A percentile compares a stretch with the other conserved stretches of the same genome.
phyloP scores from a whole-genome alignment of 2,329 filamentous ascomycete genomes.

The Zarea fungicola region DNA sequence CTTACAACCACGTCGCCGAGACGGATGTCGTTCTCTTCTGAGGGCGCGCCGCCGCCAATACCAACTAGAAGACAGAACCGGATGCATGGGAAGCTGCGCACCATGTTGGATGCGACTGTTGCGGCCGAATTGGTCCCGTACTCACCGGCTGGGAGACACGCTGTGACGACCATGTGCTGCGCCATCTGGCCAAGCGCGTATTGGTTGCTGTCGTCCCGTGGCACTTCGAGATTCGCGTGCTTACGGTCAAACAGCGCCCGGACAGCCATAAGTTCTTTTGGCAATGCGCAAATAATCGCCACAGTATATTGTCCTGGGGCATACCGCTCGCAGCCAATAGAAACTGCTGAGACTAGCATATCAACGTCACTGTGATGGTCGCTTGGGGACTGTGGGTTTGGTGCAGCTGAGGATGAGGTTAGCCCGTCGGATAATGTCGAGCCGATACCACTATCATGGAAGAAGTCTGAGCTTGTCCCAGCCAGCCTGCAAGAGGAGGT shows the following conservation, averaged over 20 bases:
- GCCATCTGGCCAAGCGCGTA: conserved; percentile 15
- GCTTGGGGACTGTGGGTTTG: no score
- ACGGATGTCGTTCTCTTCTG: not conserved
- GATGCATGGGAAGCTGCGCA: not conserved
- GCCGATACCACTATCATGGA: no score
- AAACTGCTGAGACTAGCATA: not conserved
- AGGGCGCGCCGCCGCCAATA: not conserved
- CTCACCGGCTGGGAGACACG: not conserved
- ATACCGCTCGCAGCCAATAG: not conserved
- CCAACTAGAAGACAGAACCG: not conserved
- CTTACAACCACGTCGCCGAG: not conserved
- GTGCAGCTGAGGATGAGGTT: no score
- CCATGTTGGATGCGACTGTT: not conserved
- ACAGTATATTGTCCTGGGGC: conserved; percentile 11
- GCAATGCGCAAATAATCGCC: conserved; percentile 15
- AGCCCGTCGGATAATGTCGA: no score
- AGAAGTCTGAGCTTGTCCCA: no score
- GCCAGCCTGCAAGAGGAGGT: no score
- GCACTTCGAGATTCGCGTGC: not conserved
- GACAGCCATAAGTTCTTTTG: conserved; percentile 12
- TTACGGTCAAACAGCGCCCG: conserved; percentile 13
- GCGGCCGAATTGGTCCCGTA: not conserved
- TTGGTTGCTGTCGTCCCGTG: not conserved
- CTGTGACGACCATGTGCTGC: conserved; percentile 12
- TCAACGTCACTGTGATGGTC: not conserved